Base-by-base conservation (phyloP, 2,329 filamentous ascomycete genomes). In the Sclerotinia nivalis region DNA sequence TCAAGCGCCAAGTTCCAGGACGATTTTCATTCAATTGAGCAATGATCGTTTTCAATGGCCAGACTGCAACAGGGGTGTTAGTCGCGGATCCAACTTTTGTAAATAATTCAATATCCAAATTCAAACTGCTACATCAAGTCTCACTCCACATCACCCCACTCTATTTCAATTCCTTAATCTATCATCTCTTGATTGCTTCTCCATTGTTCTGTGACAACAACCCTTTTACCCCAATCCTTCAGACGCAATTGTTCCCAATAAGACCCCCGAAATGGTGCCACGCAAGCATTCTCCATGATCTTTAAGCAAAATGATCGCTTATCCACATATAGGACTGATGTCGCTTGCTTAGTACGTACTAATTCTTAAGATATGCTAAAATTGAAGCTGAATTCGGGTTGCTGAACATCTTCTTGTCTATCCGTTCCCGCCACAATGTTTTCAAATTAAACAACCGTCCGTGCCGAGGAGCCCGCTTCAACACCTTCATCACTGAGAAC, bases 261-360 rank as follows among this genome's bases (percentile, higher is more conserved):
- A 52, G 2, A 37, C 31, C 31, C 31, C 47, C 25, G 1, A 25
- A 20, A 20, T 50, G 34, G 34, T 52, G 47, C 22, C 61, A 52
- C 61, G 25, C 7, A 50, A 28, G 31, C 34, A 34, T 52, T 52
- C 60, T 37, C 45, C 61, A 64, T 25, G 31, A 64, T 64, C 47
- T 52, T 20, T 15, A 40, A 52, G 47, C 31, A 52, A 13, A 6
- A 37, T 40, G 9, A 49, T 40, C 61, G 47, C 47, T 40, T 52
- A 50, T 37, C 47, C 60, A 64, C 31, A 25, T 8, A 13, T 15
- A 64, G 47, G n/a, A 28, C 31, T 52, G 31, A 13, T 52, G n/a
- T 52, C 47, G 47, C 61, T 64, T 52, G 9, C 47, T n/a, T 18
- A 50, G 61, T 49, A 12, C 28, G 28, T 25, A 50, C 31, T 52